Conservation (phyloP, 2,329 filamentous ascomycete genomes). For the Harringtonia aguacate region DNA sequence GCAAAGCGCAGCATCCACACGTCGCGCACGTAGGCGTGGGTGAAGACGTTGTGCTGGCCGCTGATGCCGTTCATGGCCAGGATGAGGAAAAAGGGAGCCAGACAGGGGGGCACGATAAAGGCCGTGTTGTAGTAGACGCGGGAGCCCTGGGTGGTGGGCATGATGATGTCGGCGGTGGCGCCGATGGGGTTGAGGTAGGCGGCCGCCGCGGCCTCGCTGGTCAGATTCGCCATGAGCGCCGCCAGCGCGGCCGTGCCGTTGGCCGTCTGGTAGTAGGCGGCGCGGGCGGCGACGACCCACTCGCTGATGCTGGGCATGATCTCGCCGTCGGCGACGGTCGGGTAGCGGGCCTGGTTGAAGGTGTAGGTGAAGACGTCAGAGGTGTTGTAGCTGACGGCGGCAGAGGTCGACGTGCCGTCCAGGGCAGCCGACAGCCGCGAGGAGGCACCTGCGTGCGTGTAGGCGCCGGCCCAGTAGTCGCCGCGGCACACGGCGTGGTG, state of each 20-base stretch:
- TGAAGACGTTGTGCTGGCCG: slow-evolving; percentile 4
- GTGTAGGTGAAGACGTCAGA: slow-evolving; percentile 21
- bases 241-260: too few relatives aligned
- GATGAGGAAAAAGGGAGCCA: slow-evolving; percentile 22
- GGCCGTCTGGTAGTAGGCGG: slow-evolving; percentile 11
- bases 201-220: not conserved
- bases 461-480: slow-evolving; percentile 26
- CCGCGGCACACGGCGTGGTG: slow-evolving; percentile 23
- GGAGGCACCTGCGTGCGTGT: slow-evolving; percentile 16
- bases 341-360: slow-evolving; percentile 26
- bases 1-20: slow-evolving; percentile 16
- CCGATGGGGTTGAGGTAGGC: slow-evolving; percentile 20
- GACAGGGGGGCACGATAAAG: slow-evolving; percentile 23
- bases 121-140: slow-evolving; percentile 27
- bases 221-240: too few relatives aligned
- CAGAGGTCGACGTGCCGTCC: slow-evolving; percentile 13
- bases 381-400: slow-evolving; percentile 23
- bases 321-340: slow-evolving; percentile 16
- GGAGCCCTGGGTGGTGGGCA: slow-evolving; percentile 22
- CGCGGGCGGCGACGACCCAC: slow-evolving; percentile 2
- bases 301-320: slow-evolving; percentile 16
- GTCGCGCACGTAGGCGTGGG: not conserved
- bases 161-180: slow-evolving; percentile 17
- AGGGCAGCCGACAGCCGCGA: slow-evolving; percentile 13
- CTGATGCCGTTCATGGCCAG: slow-evolving; percentile 19